These are phyloP conservation scores for Hygrophila difformis DNA, from an alignment of 257 asterid genomes.

Conservation along the genomic window DNA sequence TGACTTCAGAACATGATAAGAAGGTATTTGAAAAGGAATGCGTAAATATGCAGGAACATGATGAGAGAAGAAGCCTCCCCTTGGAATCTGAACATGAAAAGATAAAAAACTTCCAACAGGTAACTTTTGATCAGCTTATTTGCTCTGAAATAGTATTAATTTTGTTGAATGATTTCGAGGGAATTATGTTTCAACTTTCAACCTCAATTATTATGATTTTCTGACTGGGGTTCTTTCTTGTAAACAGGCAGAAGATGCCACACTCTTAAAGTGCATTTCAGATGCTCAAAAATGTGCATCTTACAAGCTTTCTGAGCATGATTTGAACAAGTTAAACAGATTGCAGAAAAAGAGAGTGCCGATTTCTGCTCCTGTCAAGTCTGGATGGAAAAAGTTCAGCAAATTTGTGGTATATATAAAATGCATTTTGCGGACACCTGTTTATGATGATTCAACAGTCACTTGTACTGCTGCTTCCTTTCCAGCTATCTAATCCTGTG, in stretches of 20 bases:
- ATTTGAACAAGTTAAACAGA: slow-evolving; percentile 6
- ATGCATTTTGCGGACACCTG: neutral
- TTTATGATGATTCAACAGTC: slow-evolving; percentile 1
- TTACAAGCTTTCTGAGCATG: slow-evolving; percentile 11
- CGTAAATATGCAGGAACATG: slow-evolving; percentile 7
- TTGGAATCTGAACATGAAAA: slow-evolving; percentile 18
- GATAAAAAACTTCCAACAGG: slow-evolving; percentile 11
- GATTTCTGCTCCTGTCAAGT: slow-evolving; percentile 10
- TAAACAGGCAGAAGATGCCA: slow-evolving; percentile 15
- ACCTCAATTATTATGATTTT: neutral
- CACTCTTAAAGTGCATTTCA: slow-evolving; percentile 9
- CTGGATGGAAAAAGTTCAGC: slow-evolving; percentile 10
- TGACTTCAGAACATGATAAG: slow-evolving; percentile 6
- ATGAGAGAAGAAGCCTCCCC: slow-evolving; percentile 14
- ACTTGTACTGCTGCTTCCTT: slow-evolving; percentile 11
- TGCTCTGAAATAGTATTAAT: slow-evolving; percentile 6
- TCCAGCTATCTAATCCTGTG: slow-evolving; percentile 21
- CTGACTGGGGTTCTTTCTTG: neutral
- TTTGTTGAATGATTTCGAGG: neutral
- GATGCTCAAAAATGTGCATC: slow-evolving; percentile 11
- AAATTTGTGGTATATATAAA: slow-evolving; percentile 16
- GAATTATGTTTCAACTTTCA: neutral
- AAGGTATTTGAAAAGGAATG: slow-evolving; percentile 14
- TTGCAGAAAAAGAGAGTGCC: slow-evolving; percentile 10
- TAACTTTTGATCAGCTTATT: slow-evolving; percentile 14